Conservation (phyloP, 768 basidiomycete genomes). For the Leccinellum albellum region DNA sequence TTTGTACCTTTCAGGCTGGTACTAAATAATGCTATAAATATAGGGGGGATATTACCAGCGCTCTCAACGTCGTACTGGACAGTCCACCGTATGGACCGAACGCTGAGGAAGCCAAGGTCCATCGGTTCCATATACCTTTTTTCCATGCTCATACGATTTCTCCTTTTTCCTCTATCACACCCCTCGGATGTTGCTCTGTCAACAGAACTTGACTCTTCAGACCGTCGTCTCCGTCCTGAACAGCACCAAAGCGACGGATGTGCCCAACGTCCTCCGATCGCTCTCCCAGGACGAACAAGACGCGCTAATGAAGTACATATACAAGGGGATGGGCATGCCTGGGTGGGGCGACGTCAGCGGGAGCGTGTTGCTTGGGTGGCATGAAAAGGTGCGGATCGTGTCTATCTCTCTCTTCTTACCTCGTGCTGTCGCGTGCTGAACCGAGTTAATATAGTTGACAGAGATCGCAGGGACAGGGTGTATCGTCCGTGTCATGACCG, state of each 20-base stretch:
- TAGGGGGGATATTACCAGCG: slow-evolving; percentile 76
- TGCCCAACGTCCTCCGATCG: slow-evolving; percentile 66
- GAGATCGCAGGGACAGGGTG: slow-evolving; percentile 93
- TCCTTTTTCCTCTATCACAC: too few relatives aligned
- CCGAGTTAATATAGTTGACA: slow-evolving; percentile 58
- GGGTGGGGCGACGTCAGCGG: slow-evolving; percentile 61
- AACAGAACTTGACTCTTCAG: slow-evolving; percentile 72
- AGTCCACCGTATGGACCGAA: slow-evolving; percentile 85
- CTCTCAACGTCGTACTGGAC: slow-evolving; percentile 67
- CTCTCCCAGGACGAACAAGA: slow-evolving; percentile 78
- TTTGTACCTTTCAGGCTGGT: too few relatives aligned
- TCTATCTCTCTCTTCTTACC: too few relatives aligned
- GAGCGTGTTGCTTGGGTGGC: slow-evolving; percentile 76
- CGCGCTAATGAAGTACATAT: slow-evolving; percentile 95
- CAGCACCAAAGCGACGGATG: slow-evolving; percentile 88
- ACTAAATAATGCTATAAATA: not conserved
- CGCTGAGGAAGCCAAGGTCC: slow-evolving; percentile 87
- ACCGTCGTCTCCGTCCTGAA: slow-evolving; percentile 86
- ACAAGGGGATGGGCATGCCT: slow-evolving; percentile 86
- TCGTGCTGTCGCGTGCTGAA: slow-evolving; percentile 16
- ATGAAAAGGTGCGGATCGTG: slow-evolving; percentile 72
- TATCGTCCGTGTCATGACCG: slow-evolving; percentile 85
- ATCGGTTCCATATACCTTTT: not conserved
- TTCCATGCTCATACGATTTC: not conserved
- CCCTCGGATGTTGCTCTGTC: not conserved